Evolutionary conservation across 73 alveolate genomes (phyloP).

Genomic region (Urostyla sp.): DNA sequence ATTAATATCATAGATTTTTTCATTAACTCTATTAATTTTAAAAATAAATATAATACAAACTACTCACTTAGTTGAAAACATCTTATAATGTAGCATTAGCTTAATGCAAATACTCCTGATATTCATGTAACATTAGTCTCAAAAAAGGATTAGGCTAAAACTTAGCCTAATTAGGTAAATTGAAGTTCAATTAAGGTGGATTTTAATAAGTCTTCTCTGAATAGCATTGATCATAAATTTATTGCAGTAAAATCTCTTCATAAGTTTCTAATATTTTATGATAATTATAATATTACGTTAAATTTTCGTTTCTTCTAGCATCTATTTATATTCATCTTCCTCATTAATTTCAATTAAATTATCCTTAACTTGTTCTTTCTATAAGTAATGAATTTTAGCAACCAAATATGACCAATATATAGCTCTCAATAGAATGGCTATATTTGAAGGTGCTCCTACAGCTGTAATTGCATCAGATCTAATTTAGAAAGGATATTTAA

Average conservation of each 20-base stretch:
- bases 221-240: not conserved
- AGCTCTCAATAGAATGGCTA: constrained; percentile 47
- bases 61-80: constrained; percentile 16
- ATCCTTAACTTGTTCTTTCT: constrained; percentile 2
- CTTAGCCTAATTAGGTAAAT: not conserved
- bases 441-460: constrained; percentile 43
- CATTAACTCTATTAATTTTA: constrained; percentile 2
- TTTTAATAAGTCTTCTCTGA: not conserved
- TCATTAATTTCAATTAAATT: not conserved
- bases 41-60: constrained; percentile 2
- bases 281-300: not conserved
- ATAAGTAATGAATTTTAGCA: constrained; percentile 5
- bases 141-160: constrained; percentile 6
- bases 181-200: not conserved
- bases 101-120: constrained; percentile 12
- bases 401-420: constrained; percentile 34
- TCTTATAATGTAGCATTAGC: not conserved
- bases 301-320: not conserved
- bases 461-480: constrained; percentile 59
- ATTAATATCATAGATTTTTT: constrained; percentile 1
- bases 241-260: constrained; percentile 2
- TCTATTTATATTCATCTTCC: constrained; percentile 12
- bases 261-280: constrained; percentile 9
- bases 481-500: constrained; percentile 36
- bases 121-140: constrained; percentile 21